Evolutionary conservation across 164 flowering plant species (phyloP).

Genomic region (Umbellularia californica): DNA sequence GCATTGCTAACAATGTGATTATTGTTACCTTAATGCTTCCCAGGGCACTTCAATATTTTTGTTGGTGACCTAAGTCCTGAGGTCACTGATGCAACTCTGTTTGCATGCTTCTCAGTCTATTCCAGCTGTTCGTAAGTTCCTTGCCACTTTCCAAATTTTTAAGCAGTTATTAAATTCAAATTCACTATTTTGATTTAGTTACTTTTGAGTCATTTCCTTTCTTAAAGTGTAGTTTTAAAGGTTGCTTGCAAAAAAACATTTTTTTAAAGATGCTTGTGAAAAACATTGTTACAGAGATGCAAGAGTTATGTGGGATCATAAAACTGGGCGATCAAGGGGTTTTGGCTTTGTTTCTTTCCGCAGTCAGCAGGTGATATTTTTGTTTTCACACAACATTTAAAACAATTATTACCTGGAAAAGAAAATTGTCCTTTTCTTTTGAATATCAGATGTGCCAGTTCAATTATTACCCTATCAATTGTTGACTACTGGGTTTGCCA

Average conservation of each 20-base stretch:
- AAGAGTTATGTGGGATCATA: slow-evolving; percentile 93
- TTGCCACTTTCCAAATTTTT: background rate
- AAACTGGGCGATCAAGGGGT: slow-evolving; percentile 92
- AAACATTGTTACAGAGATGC: slow-evolving; percentile 60
- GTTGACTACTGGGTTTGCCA: background rate
- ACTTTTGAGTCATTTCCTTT: background rate
- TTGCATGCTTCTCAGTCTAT: slow-evolving; percentile 81
- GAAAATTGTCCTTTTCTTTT: background rate
- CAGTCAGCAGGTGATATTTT: slow-evolving; percentile 56
- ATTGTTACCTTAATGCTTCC: slow-evolving; percentile 9
- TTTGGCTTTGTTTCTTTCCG: slow-evolving; percentile 92
- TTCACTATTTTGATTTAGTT: background rate
- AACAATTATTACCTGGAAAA: background rate
- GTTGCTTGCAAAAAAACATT: background rate
- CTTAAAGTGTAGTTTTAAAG: background rate
- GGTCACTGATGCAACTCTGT: slow-evolving; percentile 86
- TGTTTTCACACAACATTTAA: background rate
- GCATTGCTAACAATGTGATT: background rate
- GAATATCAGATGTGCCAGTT: background rate
- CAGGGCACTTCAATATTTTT: slow-evolving; percentile 83
- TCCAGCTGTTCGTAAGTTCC: slow-evolving; percentile 85
- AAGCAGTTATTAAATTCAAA: background rate
- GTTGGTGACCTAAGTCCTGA: slow-evolving; percentile 94
- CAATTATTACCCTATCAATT: background rate
- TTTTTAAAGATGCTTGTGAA: too few species aligned